Percentiles rank a stretch among this genome's conserved stretches.
Conservation (phyloP, 352 stramenopile genomes). For the Phytophthora gonapodyides region DNA sequence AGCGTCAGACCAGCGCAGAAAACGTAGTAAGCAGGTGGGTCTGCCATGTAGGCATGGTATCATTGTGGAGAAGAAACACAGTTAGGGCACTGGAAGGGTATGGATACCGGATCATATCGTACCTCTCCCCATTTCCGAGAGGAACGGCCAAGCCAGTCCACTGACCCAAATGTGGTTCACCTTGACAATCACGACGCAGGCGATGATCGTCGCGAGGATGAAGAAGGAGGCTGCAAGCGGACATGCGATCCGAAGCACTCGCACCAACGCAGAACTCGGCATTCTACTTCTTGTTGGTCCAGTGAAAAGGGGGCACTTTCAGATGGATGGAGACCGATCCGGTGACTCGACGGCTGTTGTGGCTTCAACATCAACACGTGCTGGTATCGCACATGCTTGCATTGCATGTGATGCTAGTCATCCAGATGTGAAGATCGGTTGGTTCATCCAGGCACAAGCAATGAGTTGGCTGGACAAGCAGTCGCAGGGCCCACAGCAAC, state of each 20-base stretch:
- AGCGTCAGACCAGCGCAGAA: slow-evolving; percentile 49
- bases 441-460: too few species aligned
- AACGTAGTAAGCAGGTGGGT: slow-evolving; percentile 46
- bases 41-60: background rate
- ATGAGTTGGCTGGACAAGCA: too few species aligned
- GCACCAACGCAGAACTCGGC: slow-evolving; percentile 2
- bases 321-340: too few species aligned
- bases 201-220: slow-evolving; percentile 41
- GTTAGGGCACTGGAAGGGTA: too few species aligned
- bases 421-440: too few species aligned
- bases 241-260: slow-evolving; percentile 16
- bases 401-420: too few species aligned
- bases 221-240: slow-evolving; percentile 30
- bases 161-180: slow-evolving; percentile 44
- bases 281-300: background rate
- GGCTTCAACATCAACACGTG: too few species aligned
- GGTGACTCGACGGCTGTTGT: too few species aligned
- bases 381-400: too few species aligned
- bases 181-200: slow-evolving; percentile 50
- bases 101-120: background rate
- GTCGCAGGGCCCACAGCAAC: too few species aligned
- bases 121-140: slow-evolving; percentile 52
- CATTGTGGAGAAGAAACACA: background rate
- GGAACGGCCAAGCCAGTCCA: slow-evolving; percentile 46
- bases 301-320: too few species aligned